Evolutionary conservation across 495 filamentous ascomycete species (phyloP), one percentile per base, ranked within the genome.

Genomic region (Penicillium verhagenii): DNA sequence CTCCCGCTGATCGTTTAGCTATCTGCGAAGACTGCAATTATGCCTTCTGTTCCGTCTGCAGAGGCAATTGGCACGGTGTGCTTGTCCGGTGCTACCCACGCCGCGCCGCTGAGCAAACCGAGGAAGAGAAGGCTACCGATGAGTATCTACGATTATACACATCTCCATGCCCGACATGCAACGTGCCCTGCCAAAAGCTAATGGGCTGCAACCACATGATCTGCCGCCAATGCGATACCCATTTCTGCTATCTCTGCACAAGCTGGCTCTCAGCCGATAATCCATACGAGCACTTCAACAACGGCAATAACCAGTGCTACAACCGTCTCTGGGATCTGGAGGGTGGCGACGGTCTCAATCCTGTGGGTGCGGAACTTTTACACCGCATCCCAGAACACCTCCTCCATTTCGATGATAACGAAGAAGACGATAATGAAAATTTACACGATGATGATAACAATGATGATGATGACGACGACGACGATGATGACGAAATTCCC

Each of bases 191-290:
- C 19, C 89, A 97, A 61, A 98, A 98, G 73, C 88, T 85, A 11
- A 84, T 90, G 61, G 94, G 94, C 28, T 98, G 94, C 82, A 98
- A 98, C 69, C 94, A 98, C 65, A 98, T 98, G 94, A 87, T 85
- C 14, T 98, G 94, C 67, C 91, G 87, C 69, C 85, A 88, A 51
- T 98, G 94, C 74, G 76, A 83, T 39, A 86, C 90, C 1, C 94
- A 97, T 68, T 98, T 97, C 64, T 98, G 94, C 71, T 98, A 97
- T 63, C 85, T 98, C 6, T 98, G 94, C 68, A 87, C 87, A 0
- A 79, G 83, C 11, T 98, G 91, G 87, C 78, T 98, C n/a, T 74
- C 83, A 18, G 80, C 86, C 2, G 74, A 68, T 16, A 92, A 97
- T 56, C 93, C 94, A 9, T 98, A 97, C 58, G 68, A 75, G 43